Conservation (phyloP, 345 rosid species). For the Eucalyptus tenuipes region DNA sequence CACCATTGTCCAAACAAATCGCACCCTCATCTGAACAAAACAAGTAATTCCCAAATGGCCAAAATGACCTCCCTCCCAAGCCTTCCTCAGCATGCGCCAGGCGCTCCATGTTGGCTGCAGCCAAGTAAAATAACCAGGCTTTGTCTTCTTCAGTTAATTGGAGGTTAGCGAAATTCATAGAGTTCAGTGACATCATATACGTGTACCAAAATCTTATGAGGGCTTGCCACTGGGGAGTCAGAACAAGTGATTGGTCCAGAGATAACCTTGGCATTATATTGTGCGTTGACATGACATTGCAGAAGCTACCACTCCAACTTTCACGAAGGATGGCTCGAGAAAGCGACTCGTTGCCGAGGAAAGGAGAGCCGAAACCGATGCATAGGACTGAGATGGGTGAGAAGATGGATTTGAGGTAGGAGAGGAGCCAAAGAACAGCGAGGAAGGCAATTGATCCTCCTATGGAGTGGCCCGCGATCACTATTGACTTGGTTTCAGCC, state of each 20-base stretch:
- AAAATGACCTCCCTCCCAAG: slow-evolving; percentile 9
- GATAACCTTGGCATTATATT: slow-evolving; percentile 55
- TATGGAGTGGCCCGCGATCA: slow-evolving; percentile 67
- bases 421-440: slow-evolving; percentile 67
- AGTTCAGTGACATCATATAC: slow-evolving; percentile 6
- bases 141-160: slow-evolving; percentile 1
- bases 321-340: slow-evolving; percentile 36
- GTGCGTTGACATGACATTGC: slow-evolving; percentile 42
- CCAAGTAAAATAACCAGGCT: slow-evolving; percentile 1
- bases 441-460: slow-evolving; percentile 69
- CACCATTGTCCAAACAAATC: slow-evolving; percentile 52
- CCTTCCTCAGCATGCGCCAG: not conserved
- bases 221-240: not conserved
- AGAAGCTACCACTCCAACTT: slow-evolving; percentile 58
- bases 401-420: slow-evolving; percentile 12
- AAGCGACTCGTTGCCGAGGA: slow-evolving; percentile 56
- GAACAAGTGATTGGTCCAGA: slow-evolving; percentile 14
- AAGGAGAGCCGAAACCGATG: slow-evolving; percentile 70
- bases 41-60: slow-evolving; percentile 68
- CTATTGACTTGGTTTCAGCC: slow-evolving; percentile 30
- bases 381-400: slow-evolving; percentile 31
- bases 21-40: slow-evolving; percentile 66
- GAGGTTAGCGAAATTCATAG: not conserved
- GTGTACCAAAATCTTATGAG: slow-evolving; percentile 13
- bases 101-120: not conserved